Conservation (phyloP, 805 yeast species). For the Zygosaccharomyces lentus region DNA sequence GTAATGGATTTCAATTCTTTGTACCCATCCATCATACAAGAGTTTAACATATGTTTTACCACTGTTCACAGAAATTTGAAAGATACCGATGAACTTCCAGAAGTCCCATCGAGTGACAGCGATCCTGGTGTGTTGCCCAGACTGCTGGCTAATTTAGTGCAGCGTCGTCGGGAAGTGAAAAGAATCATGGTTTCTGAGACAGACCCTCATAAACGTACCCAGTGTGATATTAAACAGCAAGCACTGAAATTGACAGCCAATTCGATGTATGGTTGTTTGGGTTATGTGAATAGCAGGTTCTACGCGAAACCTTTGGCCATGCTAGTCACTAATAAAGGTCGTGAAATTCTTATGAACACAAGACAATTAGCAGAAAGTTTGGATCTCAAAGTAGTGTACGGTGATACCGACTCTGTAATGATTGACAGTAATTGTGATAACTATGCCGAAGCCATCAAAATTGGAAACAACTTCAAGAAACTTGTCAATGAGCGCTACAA, state of each 20-base stretch:
- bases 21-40: slow-evolving; percentile 96
- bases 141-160: slow-evolving; percentile 75
- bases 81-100: slow-evolving; percentile 61
- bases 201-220: slow-evolving; percentile 62
- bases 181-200: slow-evolving; percentile 72
- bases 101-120: slow-evolving; percentile 54
- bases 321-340: slow-evolving; percentile 91
- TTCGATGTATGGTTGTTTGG: slow-evolving; percentile 99
- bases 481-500: slow-evolving; percentile 85
- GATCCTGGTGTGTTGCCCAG: slow-evolving; percentile 82
- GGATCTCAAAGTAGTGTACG: slow-evolving; percentile 83
- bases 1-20: slow-evolving; percentile 98
- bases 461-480: slow-evolving; percentile 80
- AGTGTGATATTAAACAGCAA: slow-evolving; percentile 92
- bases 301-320: slow-evolving; percentile 95
- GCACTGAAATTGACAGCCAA: slow-evolving; percentile 96
- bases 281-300: slow-evolving; percentile 85
- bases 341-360: slow-evolving; percentile 91
- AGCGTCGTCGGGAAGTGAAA: slow-evolving; percentile 90
- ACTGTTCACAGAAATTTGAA: slow-evolving; percentile 70
- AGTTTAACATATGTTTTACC: slow-evolving; percentile 93
- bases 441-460: slow-evolving; percentile 67
- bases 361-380: slow-evolving; percentile 85
- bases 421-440: slow-evolving; percentile 78
- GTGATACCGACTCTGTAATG: slow-evolving; percentile 99